A percentile compares a stretch with the other conserved stretches of the same genome.
Conservation (phyloP, 768 basidiomycete genomes). For the Suillus bovinus region DNA sequence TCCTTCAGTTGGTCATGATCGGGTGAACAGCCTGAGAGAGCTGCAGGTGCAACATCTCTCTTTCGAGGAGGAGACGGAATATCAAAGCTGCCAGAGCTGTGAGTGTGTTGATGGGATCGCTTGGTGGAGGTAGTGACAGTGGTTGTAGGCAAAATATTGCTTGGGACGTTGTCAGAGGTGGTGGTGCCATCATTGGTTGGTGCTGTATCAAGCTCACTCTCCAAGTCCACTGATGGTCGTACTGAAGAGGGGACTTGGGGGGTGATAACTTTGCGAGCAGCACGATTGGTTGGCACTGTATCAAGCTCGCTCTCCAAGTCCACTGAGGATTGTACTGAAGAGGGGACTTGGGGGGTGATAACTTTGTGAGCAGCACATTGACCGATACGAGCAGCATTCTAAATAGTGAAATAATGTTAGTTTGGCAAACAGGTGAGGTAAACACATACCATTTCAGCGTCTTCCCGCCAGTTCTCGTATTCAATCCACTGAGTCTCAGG, state of each 20-base stretch:
- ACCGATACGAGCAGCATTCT: conserved; percentile 4
- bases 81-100: neutral
- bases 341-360: neutral
- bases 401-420: neutral
- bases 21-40: conserved; percentile 2
- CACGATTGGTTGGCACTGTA: too few species aligned
- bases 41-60: neutral
- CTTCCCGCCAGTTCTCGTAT: conserved; percentile 2
- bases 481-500: conserved; percentile 12
- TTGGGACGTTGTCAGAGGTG: neutral
- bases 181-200: neutral
- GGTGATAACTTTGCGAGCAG: conserved; percentile 2
- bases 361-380: neutral
- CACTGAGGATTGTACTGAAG: neutral
- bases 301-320: neutral
- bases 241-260: neutral
- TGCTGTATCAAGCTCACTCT: neutral
- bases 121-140: neutral
- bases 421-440: neutral
- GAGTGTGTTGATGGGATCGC: conserved; percentile 2
- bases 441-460: neutral
- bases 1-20: conserved; percentile 5
- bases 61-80: conserved; percentile 1
- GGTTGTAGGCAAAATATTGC: neutral
- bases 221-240: neutral